phyloP scores from a whole-genome alignment of 306 rosid species.

The Lablab purpureus region DNA sequence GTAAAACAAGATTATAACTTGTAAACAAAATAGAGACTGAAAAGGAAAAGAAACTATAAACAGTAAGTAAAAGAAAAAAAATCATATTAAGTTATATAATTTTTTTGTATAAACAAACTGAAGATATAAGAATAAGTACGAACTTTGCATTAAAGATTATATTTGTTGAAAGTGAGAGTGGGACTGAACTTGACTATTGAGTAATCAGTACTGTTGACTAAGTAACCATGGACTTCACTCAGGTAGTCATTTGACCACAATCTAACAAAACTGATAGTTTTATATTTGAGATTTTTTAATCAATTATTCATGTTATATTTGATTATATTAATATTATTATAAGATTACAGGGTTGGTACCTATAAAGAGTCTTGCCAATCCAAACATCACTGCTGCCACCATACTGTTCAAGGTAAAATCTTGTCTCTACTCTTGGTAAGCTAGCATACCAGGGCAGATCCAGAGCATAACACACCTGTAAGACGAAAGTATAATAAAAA shows the following conservation, averaged over 20 bases:
- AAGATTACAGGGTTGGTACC: conserved; percentile 47
- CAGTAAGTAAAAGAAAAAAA: not conserved
- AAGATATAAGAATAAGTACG: not conserved
- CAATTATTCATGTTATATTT: not conserved
- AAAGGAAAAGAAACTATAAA: not conserved
- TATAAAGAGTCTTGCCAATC: conserved; percentile 96
- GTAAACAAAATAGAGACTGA: no score
- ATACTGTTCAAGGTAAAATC: conserved; percentile 74
- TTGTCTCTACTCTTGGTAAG: conserved; percentile 83
- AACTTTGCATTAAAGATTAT: not conserved
- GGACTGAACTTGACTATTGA: not conserved
- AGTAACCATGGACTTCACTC: not conserved
- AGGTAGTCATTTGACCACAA: not conserved
- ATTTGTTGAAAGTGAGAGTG: not conserved
- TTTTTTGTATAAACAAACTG: not conserved
- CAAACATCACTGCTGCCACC: conserved; percentile 81
- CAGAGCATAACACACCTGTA: conserved; percentile 73
- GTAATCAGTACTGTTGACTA: not conserved
- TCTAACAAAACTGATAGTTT: not conserved
- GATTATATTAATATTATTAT: not conserved
- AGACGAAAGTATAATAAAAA: no score
- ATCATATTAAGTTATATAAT: not conserved
- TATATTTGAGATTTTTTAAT: not conserved
- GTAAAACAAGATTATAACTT: no score
- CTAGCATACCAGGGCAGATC: conserved; percentile 87